Base-by-base conservation (phyloP, 108 stramenopile species). In the Nitzschia sp. region DNA sequence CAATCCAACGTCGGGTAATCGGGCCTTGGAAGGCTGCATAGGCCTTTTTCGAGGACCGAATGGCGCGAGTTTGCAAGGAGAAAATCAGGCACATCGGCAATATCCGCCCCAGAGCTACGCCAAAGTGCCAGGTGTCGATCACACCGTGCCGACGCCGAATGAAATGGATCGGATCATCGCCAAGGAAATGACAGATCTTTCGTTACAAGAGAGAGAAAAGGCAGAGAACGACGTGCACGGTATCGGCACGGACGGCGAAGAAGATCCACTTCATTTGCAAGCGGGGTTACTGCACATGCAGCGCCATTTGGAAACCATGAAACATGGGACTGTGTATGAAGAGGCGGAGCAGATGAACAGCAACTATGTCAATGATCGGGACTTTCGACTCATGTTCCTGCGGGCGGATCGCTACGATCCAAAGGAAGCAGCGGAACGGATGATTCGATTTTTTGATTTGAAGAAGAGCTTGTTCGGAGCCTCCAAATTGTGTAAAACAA, bases 141-240 rank as follows among this genome's bases (percentile, higher is more conserved):
- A 51, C 11, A 19, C 17, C n/a, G 49, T 51, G 27, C 53, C 68
- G n/a, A 21, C 68, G 3, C 29, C 57, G 23, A 27, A 62, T 17
- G 70, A 71, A 29, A 54, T 71, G 2, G 70, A 71, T 54, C 48
- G 51, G 0, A 57, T 73, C 5, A 54, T 73, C 11, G 74, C 74
- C 46, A 36, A 60, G 27, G 74, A 65, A 32, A 60, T 75, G 59
- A 58, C 42, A 23, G 66, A 51, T 59, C 36, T 75, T 23, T 66
- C 65, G 29, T 2, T 66, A 28, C 48, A 75, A 54, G 74, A 75
- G 21, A 45, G 74, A 30, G 66, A 68, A 35, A 57, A 47, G 23
- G 68, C 64, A 28, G 48, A 61, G 28, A 71, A 71, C 19, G 76
- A 77, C n/a, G 34, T 77, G 17, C 76, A 77, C 34, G 76, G 76